phyloP scores from a whole-genome alignment of 306 rosid genomes.

The Dalbergia cultrata region DNA sequence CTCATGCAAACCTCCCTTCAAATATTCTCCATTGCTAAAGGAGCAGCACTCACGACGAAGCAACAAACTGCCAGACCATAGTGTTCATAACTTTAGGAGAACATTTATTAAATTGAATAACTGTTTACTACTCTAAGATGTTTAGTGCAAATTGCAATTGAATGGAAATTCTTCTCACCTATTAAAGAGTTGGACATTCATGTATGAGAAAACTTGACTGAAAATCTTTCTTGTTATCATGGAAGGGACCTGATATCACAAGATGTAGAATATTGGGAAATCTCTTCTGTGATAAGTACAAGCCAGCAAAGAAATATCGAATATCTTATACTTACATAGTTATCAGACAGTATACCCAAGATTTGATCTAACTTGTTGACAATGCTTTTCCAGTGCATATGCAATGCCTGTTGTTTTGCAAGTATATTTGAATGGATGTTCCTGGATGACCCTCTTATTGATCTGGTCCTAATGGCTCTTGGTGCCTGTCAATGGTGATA shows the following conservation, averaged over 20 bases:
- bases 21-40: constrained; percentile 89
- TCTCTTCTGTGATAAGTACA: constrained; percentile 3
- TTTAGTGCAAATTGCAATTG: constrained; percentile 1
- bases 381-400: constrained; percentile 87
- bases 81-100: constrained; percentile 23
- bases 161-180: constrained; percentile 62
- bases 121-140: constrained; percentile 9
- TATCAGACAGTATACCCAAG: constrained; percentile 65
- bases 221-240: constrained; percentile 78
- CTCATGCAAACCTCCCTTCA: constrained; percentile 82
- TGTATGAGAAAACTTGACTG: constrained; percentile 85
- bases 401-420: constrained; percentile 87
- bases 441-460: constrained; percentile 81
- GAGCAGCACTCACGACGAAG: constrained; percentile 95
- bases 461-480: constrained; percentile 69
- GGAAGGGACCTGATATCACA: constrained; percentile 72
- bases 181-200: constrained; percentile 88
- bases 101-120: constrained; percentile 3
- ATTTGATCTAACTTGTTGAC: constrained; percentile 71
- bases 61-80: constrained; percentile 66
- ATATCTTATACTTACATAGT: constrained; percentile 64
- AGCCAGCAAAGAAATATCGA: constrained; percentile 18
- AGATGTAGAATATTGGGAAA: constrained; percentile 40
- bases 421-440: constrained; percentile 77
- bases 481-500: constrained; percentile 73